These are phyloP conservation scores for Theileria parva DNA, from an alignment of 169 alveolate genomes.

Conservation along the genomic window DNA sequence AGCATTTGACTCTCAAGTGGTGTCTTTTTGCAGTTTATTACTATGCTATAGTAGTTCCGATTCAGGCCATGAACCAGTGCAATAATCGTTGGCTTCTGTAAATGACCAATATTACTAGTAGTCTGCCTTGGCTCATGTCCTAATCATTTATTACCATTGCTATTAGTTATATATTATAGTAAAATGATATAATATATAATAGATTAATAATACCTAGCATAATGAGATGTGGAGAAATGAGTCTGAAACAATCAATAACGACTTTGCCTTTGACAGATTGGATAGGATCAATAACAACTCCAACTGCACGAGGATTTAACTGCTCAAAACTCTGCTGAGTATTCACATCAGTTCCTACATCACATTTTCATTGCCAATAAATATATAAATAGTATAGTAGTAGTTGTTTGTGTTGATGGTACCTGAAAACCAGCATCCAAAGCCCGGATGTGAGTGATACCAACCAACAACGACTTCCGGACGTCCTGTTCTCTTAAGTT, in stretches of 20 bases:
- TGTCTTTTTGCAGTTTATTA: constrained; percentile 95
- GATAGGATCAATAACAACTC: constrained; percentile 99
- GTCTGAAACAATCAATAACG: constrained; percentile 99
- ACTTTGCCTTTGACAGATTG: constrained; percentile 98
- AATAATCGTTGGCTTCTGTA: constrained; percentile 86
- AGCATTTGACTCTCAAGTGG: constrained; percentile 96
- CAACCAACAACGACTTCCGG: constrained; percentile 97
- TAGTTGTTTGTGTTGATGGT: too few species aligned
- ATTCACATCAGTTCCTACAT: constrained; percentile 93
- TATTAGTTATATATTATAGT: neutral
- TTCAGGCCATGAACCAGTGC: constrained; percentile 95
- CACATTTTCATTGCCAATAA: neutral
- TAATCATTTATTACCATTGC: constrained; percentile 4
- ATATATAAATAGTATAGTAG: too few species aligned
- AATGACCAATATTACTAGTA: constrained; percentile 96
- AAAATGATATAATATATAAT: neutral
- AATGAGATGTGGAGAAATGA: constrained; percentile 93
- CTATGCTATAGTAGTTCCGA: constrained; percentile 96
- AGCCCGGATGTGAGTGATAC: constrained; percentile 99
- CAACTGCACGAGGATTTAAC: constrained; percentile 97
- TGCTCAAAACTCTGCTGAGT: constrained; percentile 99
- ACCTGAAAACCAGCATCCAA: constrained; percentile 98
- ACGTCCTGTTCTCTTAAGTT: constrained; percentile 97
- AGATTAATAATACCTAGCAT: constrained; percentile 74
- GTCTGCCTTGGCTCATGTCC: constrained; percentile 99